phyloP scores from a whole-genome alignment of 2,329 filamentous ascomycete species.

The Myriosclerotinia curreyana region DNA sequence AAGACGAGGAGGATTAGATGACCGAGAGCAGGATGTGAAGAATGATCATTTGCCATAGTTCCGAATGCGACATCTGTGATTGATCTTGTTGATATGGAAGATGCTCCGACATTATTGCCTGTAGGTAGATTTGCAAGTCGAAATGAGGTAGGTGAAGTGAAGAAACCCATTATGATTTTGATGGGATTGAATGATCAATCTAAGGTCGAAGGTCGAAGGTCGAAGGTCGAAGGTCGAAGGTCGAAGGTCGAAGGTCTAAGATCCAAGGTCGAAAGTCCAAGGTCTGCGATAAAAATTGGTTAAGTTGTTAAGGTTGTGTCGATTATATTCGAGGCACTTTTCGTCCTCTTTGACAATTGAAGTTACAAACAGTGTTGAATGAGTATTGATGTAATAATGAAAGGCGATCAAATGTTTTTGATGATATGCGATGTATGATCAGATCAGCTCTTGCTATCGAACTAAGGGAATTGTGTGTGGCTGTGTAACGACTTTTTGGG shows the following conservation, averaged over 20 bases:
- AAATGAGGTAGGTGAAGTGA: slow-evolving; percentile 49
- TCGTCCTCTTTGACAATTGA: slow-evolving; percentile 12
- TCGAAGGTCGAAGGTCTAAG: too few species aligned
- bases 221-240: too few species aligned
- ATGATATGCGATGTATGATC: background rate
- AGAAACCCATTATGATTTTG: slow-evolving; percentile 42
- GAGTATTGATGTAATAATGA: background rate
- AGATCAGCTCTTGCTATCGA: too few species aligned
- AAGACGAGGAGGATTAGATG: slow-evolving; percentile 59
- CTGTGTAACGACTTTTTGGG: too few species aligned
- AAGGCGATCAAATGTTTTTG: background rate
- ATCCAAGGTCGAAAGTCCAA: too few species aligned
- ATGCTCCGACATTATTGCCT: slow-evolving; percentile 31
- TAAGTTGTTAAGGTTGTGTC: too few species aligned
- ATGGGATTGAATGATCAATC: background rate
- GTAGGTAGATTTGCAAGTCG: slow-evolving; percentile 41
- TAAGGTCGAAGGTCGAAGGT: too few species aligned
- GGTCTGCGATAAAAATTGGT: background rate
- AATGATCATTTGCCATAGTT: slow-evolving; percentile 32
- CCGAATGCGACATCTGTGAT: slow-evolving; percentile 32
- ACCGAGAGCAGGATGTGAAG: slow-evolving; percentile 46
- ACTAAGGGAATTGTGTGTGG: too few species aligned
- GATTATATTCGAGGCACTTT: slow-evolving; percentile 15
- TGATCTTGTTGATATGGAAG: slow-evolving; percentile 28
- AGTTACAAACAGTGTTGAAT: background rate